Evolutionary conservation across 2,329 filamentous ascomycete species (phyloP).

Genomic region (Neonectria coccinea): DNA sequence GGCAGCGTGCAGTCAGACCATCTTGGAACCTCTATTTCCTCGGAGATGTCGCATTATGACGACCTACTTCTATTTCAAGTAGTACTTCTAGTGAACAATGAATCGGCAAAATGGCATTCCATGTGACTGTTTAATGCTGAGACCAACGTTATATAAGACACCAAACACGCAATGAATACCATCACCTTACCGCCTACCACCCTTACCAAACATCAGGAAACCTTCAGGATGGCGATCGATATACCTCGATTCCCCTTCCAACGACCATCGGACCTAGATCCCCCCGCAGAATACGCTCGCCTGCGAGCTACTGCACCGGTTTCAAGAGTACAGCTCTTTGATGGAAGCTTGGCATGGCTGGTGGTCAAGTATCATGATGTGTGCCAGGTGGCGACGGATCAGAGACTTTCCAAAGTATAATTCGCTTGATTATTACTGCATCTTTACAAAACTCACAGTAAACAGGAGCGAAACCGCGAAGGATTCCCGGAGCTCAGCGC

Average conservation of each 20-base stretch:
- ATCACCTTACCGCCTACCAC: background rate
- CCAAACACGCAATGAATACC: background rate
- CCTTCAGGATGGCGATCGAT: slow-evolving; percentile 22
- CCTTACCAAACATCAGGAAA: background rate
- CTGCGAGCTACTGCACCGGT: slow-evolving; percentile 58
- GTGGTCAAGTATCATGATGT: slow-evolving; percentile 62
- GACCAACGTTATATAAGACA: background rate
- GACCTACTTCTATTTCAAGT: background rate
- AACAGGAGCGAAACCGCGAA: slow-evolving; percentile 53
- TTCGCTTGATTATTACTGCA: background rate
- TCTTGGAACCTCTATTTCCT: background rate
- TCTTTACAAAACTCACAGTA: slow-evolving; percentile 7
- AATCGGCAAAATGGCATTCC: background rate
- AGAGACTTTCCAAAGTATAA: slow-evolving; percentile 59
- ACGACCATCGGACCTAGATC: slow-evolving; percentile 46
- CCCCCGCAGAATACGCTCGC: slow-evolving; percentile 57
- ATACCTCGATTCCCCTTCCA: slow-evolving; percentile 36
- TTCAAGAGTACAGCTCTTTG: slow-evolving; percentile 59
- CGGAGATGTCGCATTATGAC: background rate
- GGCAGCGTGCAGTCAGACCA: background rate
- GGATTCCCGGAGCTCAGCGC: slow-evolving; percentile 62
- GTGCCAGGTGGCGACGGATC: slow-evolving; percentile 56
- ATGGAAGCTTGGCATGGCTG: slow-evolving; percentile 61
- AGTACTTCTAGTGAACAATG: no score
- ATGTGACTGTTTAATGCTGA: background rate